Percentiles rank a stretch among this genome's conserved stretches.
These are phyloP conservation scores for Ceratobasidium sp. DNA, from an alignment of 1,284 basidiomycete genomes.

Conservation along the genomic window DNA sequence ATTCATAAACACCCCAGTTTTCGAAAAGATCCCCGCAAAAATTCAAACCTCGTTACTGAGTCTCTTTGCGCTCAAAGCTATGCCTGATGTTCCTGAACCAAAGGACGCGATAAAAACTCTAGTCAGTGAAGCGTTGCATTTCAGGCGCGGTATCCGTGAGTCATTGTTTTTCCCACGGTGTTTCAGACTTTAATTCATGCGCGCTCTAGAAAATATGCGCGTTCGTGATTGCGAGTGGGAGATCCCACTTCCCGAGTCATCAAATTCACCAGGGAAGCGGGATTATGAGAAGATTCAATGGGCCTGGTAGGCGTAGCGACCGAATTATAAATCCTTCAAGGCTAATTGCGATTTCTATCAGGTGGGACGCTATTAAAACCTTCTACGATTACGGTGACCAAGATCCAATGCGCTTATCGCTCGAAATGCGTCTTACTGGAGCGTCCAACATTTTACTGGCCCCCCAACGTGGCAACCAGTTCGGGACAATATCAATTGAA, in stretches of 20 bases:
- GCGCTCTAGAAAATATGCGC: conserved; percentile 38
- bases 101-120: conserved; percentile 35
- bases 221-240: conserved; percentile 41
- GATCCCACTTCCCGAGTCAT: conserved; percentile 34
- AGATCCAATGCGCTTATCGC: conserved; percentile 38
- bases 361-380: conserved; percentile 41
- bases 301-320: conserved; percentile 37
- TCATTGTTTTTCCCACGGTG: background rate
- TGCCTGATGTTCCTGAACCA: conserved; percentile 34
- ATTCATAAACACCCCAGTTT: conserved; percentile 10
- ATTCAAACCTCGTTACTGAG: conserved; percentile 25
- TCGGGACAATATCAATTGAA: conserved; percentile 41
- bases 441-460: conserved; percentile 39
- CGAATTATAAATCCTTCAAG: background rate
- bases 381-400: conserved; percentile 37
- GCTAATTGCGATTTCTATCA: background rate
- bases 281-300: conserved; percentile 40
- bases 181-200: no score
- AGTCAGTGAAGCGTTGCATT: conserved; percentile 41
- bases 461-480: conserved; percentile 37
- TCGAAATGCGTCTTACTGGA: conserved; percentile 41
- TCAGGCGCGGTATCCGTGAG: conserved; percentile 42
- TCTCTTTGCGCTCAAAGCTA: conserved; percentile 15
- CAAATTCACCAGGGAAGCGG: conserved; percentile 13
- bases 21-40: background rate